A percentile compares a stretch with the other conserved stretches of the same genome.
These are phyloP conservation scores for Globisporangium paroecandrum DNA, from an alignment of 352 stramenopile species.

Conservation along the genomic window DNA sequence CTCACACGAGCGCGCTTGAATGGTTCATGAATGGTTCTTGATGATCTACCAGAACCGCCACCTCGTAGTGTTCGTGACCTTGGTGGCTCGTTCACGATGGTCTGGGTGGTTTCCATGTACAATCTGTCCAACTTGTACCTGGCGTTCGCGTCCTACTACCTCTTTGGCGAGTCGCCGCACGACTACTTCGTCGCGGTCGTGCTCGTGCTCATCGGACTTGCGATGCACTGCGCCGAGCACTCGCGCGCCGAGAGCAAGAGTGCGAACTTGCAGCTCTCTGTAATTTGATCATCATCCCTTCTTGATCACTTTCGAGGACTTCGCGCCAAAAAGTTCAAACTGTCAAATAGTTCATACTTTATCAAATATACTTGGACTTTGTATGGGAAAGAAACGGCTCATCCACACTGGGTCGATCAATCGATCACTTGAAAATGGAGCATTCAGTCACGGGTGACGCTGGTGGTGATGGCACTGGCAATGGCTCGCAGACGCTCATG, in stretches of 20 bases:
- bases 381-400: neutral
- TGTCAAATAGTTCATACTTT: slow-evolving; percentile 7
- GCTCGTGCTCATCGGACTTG: slow-evolving; percentile 30
- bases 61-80: slow-evolving; percentile 28
- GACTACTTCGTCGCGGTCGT: slow-evolving; percentile 19
- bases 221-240: slow-evolving; percentile 4
- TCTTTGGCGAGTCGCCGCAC: slow-evolving; percentile 24
- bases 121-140: slow-evolving; percentile 40
- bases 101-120: slow-evolving; percentile 22
- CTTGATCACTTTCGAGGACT: neutral
- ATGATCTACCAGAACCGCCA: no score
- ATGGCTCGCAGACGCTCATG: slow-evolving; percentile 12
- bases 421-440: slow-evolving; percentile 1
- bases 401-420: neutral
- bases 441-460: neutral
- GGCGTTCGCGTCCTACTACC: slow-evolving; percentile 24
- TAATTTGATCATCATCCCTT: neutral
- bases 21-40: no score
- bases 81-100: no score
- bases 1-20: no score
- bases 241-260: no score
- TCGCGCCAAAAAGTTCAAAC: neutral
- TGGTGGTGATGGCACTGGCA: neutral
- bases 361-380: neutral
- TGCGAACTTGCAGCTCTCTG: neutral